Percentiles rank a stretch among this genome's conserved stretches.
These are phyloP conservation scores for Adiantum capillusveneris DNA, from an alignment of 75 land plant species.

Conservation along the genomic window DNA sequence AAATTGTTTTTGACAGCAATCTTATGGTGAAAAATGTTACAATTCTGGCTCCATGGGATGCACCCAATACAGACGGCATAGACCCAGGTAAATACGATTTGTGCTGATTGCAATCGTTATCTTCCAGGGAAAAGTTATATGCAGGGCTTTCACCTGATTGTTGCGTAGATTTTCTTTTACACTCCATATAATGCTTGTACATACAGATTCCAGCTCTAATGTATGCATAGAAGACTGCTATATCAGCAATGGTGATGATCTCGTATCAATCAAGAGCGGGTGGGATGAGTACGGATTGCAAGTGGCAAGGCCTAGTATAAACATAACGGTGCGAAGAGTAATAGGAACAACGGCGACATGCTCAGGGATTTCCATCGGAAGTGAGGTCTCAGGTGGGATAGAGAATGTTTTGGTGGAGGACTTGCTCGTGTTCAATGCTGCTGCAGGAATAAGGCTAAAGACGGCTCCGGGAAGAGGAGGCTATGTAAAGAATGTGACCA, in stretches of 20 bases:
- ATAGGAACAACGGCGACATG: constrained; percentile 65
- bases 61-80: constrained; percentile 88
- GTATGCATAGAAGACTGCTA: constrained; percentile 80
- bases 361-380: constrained; percentile 70
- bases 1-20: constrained; percentile 35
- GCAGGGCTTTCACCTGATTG: too few species aligned
- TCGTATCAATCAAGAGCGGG: constrained; percentile 70
- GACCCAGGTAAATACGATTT: constrained; percentile 55
- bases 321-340: constrained; percentile 40
- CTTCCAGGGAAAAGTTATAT: too few species aligned
- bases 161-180: too few species aligned
- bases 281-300: constrained; percentile 76
- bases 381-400: constrained; percentile 87
- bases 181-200: neutral
- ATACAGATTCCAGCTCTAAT: constrained; percentile 58
- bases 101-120: too few species aligned
- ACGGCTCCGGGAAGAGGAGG: constrained; percentile 75
- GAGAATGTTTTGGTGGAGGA: constrained; percentile 37
- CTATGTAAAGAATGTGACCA: constrained; percentile 46
- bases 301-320: constrained; percentile 47
- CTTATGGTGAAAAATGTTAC: constrained; percentile 61
- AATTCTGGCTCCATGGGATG: constrained; percentile 66
- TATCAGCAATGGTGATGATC: constrained; percentile 70
- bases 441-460: constrained; percentile 54
- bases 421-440: constrained; percentile 39